phyloP scores from a whole-genome alignment of 164 flowering plant genomes.

The Pachysandra terminalis region DNA sequence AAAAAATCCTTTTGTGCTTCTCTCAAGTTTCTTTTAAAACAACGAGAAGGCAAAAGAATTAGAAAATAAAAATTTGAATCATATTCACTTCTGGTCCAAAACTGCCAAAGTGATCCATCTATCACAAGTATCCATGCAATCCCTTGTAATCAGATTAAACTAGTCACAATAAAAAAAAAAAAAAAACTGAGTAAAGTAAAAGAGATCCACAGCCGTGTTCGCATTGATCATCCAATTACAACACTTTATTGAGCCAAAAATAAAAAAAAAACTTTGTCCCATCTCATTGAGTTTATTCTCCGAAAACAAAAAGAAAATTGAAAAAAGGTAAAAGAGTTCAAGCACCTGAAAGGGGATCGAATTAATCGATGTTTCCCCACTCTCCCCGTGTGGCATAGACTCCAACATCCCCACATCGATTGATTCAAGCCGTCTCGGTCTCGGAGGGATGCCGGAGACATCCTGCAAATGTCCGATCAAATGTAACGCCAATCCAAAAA shows the following conservation, averaged over 20 bases:
- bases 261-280: not conserved
- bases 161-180: not conserved
- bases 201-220: too few relatives aligned
- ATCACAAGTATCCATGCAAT: not conserved
- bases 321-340: not conserved
- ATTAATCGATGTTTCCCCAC: constrained; percentile 55
- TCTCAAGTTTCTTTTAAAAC: too few relatives aligned
- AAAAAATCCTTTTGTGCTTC: too few relatives aligned
- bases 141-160: not conserved
- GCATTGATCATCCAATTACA: too few relatives aligned
- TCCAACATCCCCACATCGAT: constrained; percentile 16
- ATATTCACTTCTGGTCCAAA: too few relatives aligned
- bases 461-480: constrained; percentile 23
- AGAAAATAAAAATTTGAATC: too few relatives aligned
- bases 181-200: not conserved
- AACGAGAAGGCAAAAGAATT: too few relatives aligned
- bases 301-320: too few relatives aligned
- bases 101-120: not conserved
- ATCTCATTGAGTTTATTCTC: too few relatives aligned
- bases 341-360: constrained; percentile 77
- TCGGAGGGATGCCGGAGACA: constrained; percentile 14
- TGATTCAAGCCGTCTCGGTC: constrained; percentile 31
- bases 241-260: too few relatives aligned
- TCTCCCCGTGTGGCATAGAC: constrained; percentile 46
- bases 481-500: not conserved